A percentile compares a stretch with the other conserved stretches of the same genome.
phyloP scores from a whole-genome alignment of 1,139 yeast species.

The Saccharomycopsis phalli region DNA sequence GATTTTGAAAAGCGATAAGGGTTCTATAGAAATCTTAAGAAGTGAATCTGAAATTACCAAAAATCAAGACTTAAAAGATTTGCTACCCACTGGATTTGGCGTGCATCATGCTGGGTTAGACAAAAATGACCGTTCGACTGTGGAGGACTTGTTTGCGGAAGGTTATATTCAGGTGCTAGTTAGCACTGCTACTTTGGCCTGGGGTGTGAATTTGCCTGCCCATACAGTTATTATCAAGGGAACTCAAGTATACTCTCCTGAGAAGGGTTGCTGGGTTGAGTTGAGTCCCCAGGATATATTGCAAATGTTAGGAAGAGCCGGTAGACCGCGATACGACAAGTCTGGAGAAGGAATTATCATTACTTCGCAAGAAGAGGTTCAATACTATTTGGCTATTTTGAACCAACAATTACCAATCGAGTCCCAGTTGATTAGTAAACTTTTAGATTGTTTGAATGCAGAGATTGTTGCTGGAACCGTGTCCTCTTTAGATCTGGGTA shows the following conservation, averaged over 20 bases:
- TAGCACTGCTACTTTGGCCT: constrained; percentile 96
- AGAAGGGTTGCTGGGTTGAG: constrained; percentile 79
- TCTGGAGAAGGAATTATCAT: constrained; percentile 93
- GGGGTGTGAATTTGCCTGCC: constrained; percentile 99
- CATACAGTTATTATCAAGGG: constrained; percentile 96
- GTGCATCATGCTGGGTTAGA: constrained; percentile 92
- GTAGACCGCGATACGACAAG: constrained; percentile 88
- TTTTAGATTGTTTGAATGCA: constrained; percentile 77
- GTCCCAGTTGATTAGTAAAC: constrained; percentile 64
- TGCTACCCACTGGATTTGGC: constrained; percentile 71
- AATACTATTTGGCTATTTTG: constrained; percentile 78
- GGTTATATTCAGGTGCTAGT: constrained; percentile 88
- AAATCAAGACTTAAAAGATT: constrained; percentile 47
- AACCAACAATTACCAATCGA: constrained; percentile 92
- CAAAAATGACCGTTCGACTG: constrained; percentile 61
- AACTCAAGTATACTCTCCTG: constrained; percentile 90
- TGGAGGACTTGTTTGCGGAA: constrained; percentile 83
- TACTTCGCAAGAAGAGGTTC: constrained; percentile 78
- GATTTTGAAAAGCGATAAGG: constrained; percentile 44
- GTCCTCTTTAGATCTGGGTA: constrained; percentile 52
- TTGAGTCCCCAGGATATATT: constrained; percentile 88
- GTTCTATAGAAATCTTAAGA: constrained; percentile 52
- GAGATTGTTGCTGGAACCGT: constrained; percentile 75
- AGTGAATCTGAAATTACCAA: constrained; percentile 53
- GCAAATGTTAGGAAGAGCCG: constrained; percentile 97